phyloP scores from a whole-genome alignment of 768 basidiomycete genomes.

The Agrocybe chaxingu region DNA sequence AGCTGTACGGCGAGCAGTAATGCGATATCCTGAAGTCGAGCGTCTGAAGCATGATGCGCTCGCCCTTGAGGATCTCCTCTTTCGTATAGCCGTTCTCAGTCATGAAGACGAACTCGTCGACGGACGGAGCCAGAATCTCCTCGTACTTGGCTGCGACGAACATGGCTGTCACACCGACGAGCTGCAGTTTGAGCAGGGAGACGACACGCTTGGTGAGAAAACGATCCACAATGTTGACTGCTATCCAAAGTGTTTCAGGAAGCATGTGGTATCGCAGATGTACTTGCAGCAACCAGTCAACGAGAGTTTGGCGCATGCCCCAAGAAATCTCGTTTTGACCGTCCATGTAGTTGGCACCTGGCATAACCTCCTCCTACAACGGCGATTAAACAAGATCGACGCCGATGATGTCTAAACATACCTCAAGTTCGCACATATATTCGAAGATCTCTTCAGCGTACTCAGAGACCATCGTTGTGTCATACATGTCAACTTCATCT shows the following conservation, averaged over 20 bases:
- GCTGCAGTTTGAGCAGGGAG: slow-evolving; percentile 85
- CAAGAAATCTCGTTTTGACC: slow-evolving; percentile 90
- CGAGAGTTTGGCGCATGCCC: slow-evolving; percentile 93
- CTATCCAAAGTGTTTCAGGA: slow-evolving; percentile 98
- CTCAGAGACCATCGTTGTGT: slow-evolving; percentile 96
- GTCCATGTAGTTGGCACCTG: slow-evolving; percentile 90
- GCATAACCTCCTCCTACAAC: slow-evolving; percentile 79
- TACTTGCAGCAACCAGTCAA: slow-evolving; percentile 98
- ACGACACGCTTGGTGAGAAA: slow-evolving; percentile 89
- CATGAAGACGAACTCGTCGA: slow-evolving; percentile 99
- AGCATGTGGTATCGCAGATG: slow-evolving; percentile 99
- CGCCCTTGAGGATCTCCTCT: slow-evolving; percentile 97
- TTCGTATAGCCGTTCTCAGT: slow-evolving; percentile 91
- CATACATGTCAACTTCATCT: slow-evolving; percentile 70
- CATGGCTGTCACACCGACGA: slow-evolving; percentile 98
- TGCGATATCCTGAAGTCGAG: slow-evolving; percentile 94
- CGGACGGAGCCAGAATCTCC: slow-evolving; percentile 94
- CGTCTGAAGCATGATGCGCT: slow-evolving; percentile 92
- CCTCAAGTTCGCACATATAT: slow-evolving; percentile 95
- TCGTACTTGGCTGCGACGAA: slow-evolving; percentile 99
- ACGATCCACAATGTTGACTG: slow-evolving; percentile 93
- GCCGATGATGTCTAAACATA: slow-evolving; percentile 29
- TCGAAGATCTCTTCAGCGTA: slow-evolving; percentile 98
- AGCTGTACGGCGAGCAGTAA: slow-evolving; percentile 98
- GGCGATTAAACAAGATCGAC: slow-evolving; percentile 13